Percentiles rank a stretch among this genome's conserved stretches.
These are phyloP conservation scores for Ophiosphaerella narmari DNA, from an alignment of 2,329 filamentous ascomycete genomes.

Conservation along the genomic window DNA sequence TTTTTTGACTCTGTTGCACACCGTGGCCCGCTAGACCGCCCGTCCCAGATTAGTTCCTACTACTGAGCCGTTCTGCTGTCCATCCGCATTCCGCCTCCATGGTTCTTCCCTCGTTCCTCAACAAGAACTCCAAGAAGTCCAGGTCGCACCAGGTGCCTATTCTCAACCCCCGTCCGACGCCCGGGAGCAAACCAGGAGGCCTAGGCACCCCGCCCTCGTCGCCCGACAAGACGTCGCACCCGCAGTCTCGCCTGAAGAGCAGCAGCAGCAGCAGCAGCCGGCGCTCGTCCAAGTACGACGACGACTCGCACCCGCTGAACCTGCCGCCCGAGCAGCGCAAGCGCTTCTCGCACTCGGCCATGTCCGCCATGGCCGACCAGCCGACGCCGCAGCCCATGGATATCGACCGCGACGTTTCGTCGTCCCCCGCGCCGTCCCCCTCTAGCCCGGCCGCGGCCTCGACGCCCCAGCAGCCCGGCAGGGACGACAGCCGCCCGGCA, in stretches of 20 bases:
- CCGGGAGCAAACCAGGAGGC: conserved; percentile 11
- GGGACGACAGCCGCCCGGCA: conserved; percentile 59
- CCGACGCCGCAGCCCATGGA: conserved; percentile 70
- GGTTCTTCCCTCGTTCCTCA: conserved; percentile 46
- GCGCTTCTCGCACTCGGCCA: conserved; percentile 70
- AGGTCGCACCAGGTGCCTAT: conserved; percentile 31
- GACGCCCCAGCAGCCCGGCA: conserved; percentile 52
- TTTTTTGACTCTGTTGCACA: conserved; percentile 29
- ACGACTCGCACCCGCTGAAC: conserved; percentile 86
- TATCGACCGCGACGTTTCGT: conserved; percentile 67
- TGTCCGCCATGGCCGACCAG: conserved; percentile 64
- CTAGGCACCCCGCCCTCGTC: conserved; percentile 43
- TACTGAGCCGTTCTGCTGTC: no score
- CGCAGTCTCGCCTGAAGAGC: conserved; percentile 3
- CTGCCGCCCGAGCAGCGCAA: conserved; percentile 87
- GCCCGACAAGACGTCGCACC: conserved; percentile 44
- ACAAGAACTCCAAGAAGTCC: conserved; percentile 45
- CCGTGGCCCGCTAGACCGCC: conserved; percentile 18
- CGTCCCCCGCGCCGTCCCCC: conserved; percentile 60
- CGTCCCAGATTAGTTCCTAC: no score
- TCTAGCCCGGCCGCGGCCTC: conserved; percentile 53
- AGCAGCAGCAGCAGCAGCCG: conserved; percentile 29
- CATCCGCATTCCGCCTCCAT: conserved; percentile 30
- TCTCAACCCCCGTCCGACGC: conserved; percentile 26
- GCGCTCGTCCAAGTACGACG: conserved; percentile 57